These are phyloP conservation scores for Clavispora asparagi DNA, from an alignment of 805 yeast genomes.

Conservation along the genomic window DNA sequence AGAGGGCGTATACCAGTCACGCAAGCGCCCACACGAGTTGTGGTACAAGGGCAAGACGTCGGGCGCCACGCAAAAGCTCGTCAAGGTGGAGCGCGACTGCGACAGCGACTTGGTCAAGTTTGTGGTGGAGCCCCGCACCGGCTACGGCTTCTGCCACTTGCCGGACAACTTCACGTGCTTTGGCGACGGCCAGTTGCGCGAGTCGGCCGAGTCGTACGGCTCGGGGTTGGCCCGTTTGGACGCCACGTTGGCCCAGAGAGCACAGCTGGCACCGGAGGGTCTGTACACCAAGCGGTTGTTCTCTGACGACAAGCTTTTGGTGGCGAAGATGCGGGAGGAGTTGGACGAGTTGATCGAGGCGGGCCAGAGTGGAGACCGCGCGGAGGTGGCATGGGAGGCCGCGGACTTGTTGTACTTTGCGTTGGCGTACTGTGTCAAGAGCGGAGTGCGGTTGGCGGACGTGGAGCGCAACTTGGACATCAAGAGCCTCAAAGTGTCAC, in stretches of 20 bases:
- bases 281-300: constrained; percentile 92
- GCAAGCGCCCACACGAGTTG: constrained; percentile 70
- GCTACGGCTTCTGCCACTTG: constrained; percentile 90
- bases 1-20: constrained; percentile 90
- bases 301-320: constrained; percentile 65
- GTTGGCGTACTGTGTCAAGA: constrained; percentile 50
- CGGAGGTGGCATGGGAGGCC: constrained; percentile 88
- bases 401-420: constrained; percentile 76
- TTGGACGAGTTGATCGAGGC: constrained; percentile 96
- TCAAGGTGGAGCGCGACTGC: constrained; percentile 73
- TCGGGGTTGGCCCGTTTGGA: constrained; percentile 68
- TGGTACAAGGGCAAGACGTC: constrained; percentile 97
- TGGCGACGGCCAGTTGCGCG: constrained; percentile 33
- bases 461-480: constrained; percentile 79
- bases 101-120: constrained; percentile 89
- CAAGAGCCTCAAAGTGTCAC: constrained; percentile 79
- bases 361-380: constrained; percentile 31
- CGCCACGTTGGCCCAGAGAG: constrained; percentile 57
- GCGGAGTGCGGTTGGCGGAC: constrained; percentile 75
- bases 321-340: constrained; percentile 91
- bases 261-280: constrained; percentile 73
- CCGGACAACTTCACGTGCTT: constrained; percentile 74
- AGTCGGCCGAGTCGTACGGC: constrained; percentile 41
- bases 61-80: constrained; percentile 86
- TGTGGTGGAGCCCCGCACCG: constrained; percentile 71